Evolutionary conservation across 2,329 filamentous ascomycete species (phyloP).

Genomic region (Ilyonectria destructans): DNA sequence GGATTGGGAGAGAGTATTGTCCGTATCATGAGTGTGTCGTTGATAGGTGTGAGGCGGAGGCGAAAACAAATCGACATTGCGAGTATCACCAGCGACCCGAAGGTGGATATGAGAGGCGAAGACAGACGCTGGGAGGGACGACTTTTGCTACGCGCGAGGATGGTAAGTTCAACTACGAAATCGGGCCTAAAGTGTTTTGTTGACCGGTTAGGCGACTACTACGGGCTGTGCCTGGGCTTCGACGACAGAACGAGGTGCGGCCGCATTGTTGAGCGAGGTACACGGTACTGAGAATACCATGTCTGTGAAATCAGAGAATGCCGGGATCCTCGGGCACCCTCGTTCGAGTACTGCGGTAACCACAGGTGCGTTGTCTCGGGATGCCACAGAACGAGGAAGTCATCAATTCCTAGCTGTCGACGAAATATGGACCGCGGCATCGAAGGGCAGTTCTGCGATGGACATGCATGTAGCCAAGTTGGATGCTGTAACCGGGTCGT

Average conservation of each 20-base stretch:
- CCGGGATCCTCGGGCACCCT: conserved; percentile 25
- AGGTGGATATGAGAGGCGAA: conserved; percentile 28
- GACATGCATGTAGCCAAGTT: conserved; percentile 40
- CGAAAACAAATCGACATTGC: conserved; percentile 42
- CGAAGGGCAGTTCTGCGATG: conserved; percentile 38
- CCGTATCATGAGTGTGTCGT: conserved; percentile 48
- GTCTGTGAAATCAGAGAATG: conserved; percentile 46
- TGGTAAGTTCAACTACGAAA: conserved; percentile 39
- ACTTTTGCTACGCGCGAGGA: conserved; percentile 41
- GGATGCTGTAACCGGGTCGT: conserved; percentile 38
- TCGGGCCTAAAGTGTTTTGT: not conserved
- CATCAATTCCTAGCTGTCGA: conserved; percentile 1
- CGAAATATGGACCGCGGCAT: not conserved
- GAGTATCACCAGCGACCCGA: conserved; percentile 39
- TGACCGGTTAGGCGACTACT: conserved; percentile 28
- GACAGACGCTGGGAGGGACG: conserved; percentile 31
- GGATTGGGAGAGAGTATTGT: conserved; percentile 43
- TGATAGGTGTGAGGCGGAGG: conserved; percentile 47
- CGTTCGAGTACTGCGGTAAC: conserved; percentile 39
- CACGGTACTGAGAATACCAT: conserved; percentile 41
- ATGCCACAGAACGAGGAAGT: conserved; percentile 35
- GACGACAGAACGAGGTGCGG: conserved; percentile 33
- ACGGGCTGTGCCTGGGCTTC: conserved; percentile 28
- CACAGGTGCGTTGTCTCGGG: conserved; percentile 40
- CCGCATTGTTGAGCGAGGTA: conserved; percentile 25